A percentile compares a stretch with the other conserved stretches of the same genome.
Evolutionary conservation across 2,329 filamentous ascomycete genomes (phyloP).

Genomic region (Pseudohalonectria lignicola): DNA sequence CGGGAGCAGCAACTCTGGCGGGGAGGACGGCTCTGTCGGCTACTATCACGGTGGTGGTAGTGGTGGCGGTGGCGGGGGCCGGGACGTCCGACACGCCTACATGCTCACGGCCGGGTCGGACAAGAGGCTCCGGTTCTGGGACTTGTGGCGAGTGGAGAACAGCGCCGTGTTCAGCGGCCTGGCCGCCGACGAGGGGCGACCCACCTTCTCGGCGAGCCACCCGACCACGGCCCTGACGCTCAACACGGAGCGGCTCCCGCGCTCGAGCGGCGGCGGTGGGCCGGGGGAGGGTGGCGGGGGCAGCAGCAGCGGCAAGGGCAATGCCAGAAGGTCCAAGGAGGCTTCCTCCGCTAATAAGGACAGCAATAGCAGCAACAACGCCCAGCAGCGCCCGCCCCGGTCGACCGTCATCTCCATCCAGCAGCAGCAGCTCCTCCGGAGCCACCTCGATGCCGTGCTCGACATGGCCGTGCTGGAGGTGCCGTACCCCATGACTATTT

Average conservation of each 20-base stretch:
- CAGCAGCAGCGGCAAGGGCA: slow-evolving; percentile 8
- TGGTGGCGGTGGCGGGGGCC: slow-evolving; percentile 33
- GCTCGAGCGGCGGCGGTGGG: slow-evolving; percentile 16
- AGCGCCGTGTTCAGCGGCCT: slow-evolving; percentile 75
- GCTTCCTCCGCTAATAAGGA: slow-evolving; percentile 5
- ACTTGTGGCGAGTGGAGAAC: slow-evolving; percentile 65
- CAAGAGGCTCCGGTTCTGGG: slow-evolving; percentile 90
- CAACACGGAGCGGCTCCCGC: slow-evolving; percentile 50
- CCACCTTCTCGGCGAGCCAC: slow-evolving; percentile 58
- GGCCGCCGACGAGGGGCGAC: slow-evolving; percentile 56
- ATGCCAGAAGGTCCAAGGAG: slow-evolving; percentile 10
- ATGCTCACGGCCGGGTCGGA: slow-evolving; percentile 82
- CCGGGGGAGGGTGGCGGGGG: slow-evolving; percentile 16
- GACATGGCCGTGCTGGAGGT: slow-evolving; percentile 82
- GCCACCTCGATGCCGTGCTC: slow-evolving; percentile 77
- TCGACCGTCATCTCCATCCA: slow-evolving; percentile 79
- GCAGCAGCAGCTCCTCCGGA: slow-evolving; percentile 75
- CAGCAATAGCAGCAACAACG: slow-evolving; percentile 1
- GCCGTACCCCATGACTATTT: slow-evolving; percentile 88
- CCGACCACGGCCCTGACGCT: slow-evolving; percentile 52
- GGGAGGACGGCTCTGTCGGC: slow-evolving; percentile 37
- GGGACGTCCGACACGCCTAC: slow-evolving; percentile 69
- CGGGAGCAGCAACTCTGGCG: slow-evolving; percentile 24
- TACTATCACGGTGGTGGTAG: slow-evolving; percentile 2
- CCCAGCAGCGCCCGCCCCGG: slow-evolving; percentile 22